Percentiles rank a stretch among this genome's conserved stretches.
phyloP scores from a whole-genome alignment of 441 rosid species.

The Raphanus hybrid region DNA sequence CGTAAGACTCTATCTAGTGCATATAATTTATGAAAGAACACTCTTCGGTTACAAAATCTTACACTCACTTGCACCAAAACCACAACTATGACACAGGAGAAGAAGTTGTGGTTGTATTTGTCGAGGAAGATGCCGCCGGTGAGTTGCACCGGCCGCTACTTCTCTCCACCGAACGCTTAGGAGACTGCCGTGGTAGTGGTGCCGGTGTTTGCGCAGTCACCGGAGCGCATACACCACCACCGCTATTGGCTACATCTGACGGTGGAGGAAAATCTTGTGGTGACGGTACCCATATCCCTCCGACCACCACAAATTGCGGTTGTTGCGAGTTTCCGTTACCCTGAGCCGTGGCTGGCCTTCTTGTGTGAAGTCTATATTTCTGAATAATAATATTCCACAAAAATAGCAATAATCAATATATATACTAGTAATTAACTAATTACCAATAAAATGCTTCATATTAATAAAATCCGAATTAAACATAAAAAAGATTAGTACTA shows the following conservation, averaged over 20 bases:
- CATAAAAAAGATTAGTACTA: neutral
- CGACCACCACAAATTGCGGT: constrained; percentile 87
- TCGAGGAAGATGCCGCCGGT: constrained; percentile 73
- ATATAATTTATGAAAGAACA: too few relatives aligned
- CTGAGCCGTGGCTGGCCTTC: constrained; percentile 69
- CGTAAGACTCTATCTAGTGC: too few relatives aligned
- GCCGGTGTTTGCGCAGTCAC: constrained; percentile 43
- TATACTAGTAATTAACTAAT: neutral
- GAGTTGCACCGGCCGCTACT: constrained; percentile 57
- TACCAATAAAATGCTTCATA: neutral
- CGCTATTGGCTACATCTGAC: constrained; percentile 44
- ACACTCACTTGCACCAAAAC: too few relatives aligned
- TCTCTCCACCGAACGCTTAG: constrained; percentile 48
- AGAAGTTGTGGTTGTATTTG: constrained; percentile 48
- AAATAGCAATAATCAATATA: neutral
- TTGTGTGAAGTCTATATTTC: constrained; percentile 93
- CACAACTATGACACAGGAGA: constrained; percentile 7
- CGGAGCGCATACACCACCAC: constrained; percentile 59
- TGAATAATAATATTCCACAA: constrained; percentile 41
- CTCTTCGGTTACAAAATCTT: too few relatives aligned
- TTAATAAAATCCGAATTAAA: neutral
- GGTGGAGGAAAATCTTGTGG: constrained; percentile 54
- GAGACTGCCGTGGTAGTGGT: too few relatives aligned
- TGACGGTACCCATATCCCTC: constrained; percentile 89
- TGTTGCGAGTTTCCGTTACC: constrained; percentile 52